A percentile compares a stretch with the other conserved stretches of the same genome.
These are phyloP conservation scores for Vitis rotundifolia DNA, from an alignment of 164 flowering plant species.

Conservation along the genomic window DNA sequence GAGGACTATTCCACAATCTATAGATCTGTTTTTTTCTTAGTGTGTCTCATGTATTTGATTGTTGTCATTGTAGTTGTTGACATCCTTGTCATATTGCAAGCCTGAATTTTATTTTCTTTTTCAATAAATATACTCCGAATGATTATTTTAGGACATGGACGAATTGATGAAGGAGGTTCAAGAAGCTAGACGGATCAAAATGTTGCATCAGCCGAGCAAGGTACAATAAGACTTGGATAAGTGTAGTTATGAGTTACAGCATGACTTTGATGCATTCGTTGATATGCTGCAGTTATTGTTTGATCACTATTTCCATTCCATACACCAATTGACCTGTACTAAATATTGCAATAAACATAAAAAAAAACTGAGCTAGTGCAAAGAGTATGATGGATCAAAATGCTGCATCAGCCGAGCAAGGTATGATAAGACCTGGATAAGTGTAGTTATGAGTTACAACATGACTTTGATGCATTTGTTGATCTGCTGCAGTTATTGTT, in stretches of 20 bases:
- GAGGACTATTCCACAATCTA: background rate
- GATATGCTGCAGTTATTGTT: too few relatives aligned
- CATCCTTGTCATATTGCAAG: background rate
- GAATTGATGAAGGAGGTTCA: slow-evolving; percentile 72
- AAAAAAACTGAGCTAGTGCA: too few relatives aligned
- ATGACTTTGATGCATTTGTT: too few relatives aligned
- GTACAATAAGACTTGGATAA: slow-evolving; percentile 18
- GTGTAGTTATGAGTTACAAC: too few relatives aligned
- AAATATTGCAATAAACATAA: too few relatives aligned
- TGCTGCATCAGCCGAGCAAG: slow-evolving; percentile 80
- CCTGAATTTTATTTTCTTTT: background rate
- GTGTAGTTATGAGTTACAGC: too few relatives aligned
- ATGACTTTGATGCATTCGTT: too few relatives aligned
- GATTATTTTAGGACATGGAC: slow-evolving; percentile 50
- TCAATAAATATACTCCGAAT: background rate
- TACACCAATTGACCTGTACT: too few relatives aligned
- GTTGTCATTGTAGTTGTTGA: background rate
- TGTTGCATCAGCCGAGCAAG: slow-evolving; percentile 79
- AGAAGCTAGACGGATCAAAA: slow-evolving; percentile 68
- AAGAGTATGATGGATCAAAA: slow-evolving; percentile 45
- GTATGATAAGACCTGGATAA: slow-evolving; percentile 18
- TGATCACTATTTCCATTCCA: too few relatives aligned
- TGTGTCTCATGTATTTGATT: background rate
- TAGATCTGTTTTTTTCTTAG: background rate
- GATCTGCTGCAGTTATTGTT: too few relatives aligned